Conservation (phyloP, 2,329 filamentous ascomycete genomes). For the Fusarium haematococcum region DNA sequence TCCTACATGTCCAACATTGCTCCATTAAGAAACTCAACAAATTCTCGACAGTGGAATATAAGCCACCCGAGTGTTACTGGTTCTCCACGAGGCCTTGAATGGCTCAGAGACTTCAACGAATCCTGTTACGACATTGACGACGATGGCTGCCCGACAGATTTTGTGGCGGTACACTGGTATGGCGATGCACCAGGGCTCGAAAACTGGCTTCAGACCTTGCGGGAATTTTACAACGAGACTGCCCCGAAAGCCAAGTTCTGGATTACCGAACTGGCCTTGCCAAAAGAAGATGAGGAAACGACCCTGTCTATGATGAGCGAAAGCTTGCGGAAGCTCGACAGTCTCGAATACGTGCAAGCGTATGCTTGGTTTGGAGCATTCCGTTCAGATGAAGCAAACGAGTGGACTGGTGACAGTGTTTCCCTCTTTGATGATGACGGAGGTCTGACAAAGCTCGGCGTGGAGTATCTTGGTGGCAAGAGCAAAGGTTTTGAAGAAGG, state of each 20-base stretch:
- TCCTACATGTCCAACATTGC: constrained; percentile 53
- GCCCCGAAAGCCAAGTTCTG: constrained; percentile 45
- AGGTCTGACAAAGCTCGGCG: constrained; percentile 53
- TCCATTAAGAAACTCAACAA: constrained; percentile 46
- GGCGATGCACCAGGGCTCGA: constrained; percentile 52
- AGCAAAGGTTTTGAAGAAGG: constrained; percentile 53
- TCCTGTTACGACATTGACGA: constrained; percentile 54
- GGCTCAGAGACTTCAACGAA: constrained; percentile 54
- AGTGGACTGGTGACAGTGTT: constrained; percentile 54
- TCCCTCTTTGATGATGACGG: constrained; percentile 53
- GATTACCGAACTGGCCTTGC: constrained; percentile 56
- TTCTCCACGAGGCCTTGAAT: constrained; percentile 52
- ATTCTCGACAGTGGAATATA: constrained; percentile 50
- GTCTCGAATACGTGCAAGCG: constrained; percentile 47
- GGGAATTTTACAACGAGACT: constrained; percentile 50
- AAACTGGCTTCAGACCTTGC: constrained; percentile 51
- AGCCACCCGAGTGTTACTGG: constrained; percentile 57
- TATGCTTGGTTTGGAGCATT: constrained; percentile 59
- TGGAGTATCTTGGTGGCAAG: constrained; percentile 54
- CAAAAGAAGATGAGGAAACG: constrained; percentile 48
- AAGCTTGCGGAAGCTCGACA: constrained; percentile 51
- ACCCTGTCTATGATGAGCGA: constrained; percentile 56
- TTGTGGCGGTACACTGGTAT: constrained; percentile 57
- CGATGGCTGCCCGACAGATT: constrained; percentile 54
- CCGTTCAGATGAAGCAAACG: constrained; percentile 51